Evolutionary conservation across 1,139 yeast genomes (phyloP).

Genomic region (Insectozyma bohioensis): DNA sequence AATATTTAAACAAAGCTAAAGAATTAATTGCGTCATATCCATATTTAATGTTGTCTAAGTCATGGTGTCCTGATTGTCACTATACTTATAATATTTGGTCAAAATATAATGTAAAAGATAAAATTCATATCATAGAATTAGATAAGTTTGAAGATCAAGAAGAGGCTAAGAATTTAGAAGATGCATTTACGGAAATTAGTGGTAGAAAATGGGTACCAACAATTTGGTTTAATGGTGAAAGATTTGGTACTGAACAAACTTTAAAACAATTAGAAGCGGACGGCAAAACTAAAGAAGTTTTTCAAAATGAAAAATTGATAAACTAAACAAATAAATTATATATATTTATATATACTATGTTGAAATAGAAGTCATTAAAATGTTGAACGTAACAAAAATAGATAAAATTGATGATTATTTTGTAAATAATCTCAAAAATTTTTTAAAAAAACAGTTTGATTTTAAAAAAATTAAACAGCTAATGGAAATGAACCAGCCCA

Average conservation of each 20-base stretch:
- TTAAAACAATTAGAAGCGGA: slow-evolving; percentile 44
- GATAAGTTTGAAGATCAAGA: slow-evolving; percentile 51
- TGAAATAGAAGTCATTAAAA: too few species aligned
- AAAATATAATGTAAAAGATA: slow-evolving; percentile 46
- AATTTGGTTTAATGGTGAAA: slow-evolving; percentile 61
- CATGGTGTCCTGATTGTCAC: slow-evolving; percentile 80
- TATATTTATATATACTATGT: too few species aligned
- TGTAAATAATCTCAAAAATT: not conserved
- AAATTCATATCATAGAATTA: slow-evolving; percentile 57
- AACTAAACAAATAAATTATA: not conserved
- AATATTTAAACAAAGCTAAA: slow-evolving; percentile 27
- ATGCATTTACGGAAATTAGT: slow-evolving; percentile 57
- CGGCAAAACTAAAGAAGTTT: slow-evolving; percentile 42
- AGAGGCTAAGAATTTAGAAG: slow-evolving; percentile 57
- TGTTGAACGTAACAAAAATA: not conserved
- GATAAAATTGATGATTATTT: not conserved
- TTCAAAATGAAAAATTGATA: slow-evolving; percentile 41
- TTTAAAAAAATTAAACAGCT: slow-evolving; percentile 60
- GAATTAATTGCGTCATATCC: slow-evolving; percentile 45
- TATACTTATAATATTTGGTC: slow-evolving; percentile 58
- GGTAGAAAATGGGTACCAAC: slow-evolving; percentile 76
- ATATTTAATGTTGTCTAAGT: slow-evolving; percentile 60
- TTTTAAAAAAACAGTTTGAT: too few species aligned
- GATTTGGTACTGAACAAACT: slow-evolving; percentile 58
- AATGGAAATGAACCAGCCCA: slow-evolving; percentile 97